phyloP scores from a whole-genome alignment of 192 early-diverging fungal species.

The Martensiomyces pterosporus region DNA sequence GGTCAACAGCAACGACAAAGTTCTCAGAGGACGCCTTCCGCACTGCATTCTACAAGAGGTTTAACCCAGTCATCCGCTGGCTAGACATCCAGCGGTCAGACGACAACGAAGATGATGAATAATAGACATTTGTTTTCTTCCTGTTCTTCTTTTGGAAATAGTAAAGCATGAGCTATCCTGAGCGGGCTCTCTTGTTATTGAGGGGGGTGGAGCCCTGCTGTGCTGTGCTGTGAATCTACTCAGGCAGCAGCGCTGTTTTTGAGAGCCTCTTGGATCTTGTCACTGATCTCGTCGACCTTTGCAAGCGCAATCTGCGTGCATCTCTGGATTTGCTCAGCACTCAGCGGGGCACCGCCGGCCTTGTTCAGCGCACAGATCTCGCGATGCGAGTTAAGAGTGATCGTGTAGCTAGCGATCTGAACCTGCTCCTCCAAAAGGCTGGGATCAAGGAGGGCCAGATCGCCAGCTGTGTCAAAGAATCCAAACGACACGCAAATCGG shows the following conservation, averaged over 20 bases:
- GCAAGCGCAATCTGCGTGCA: conserved; percentile 79
- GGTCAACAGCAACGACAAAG: conserved; percentile 56
- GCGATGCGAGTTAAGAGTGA: conserved; percentile 86
- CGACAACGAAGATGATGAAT: conserved; percentile 6
- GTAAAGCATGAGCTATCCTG: no score
- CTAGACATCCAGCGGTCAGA: conserved; percentile 34
- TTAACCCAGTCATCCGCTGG: conserved; percentile 42
- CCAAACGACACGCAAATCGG: conserved; percentile 92
- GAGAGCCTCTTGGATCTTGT: conserved; percentile 71
- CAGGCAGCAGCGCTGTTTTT: conserved; percentile 39
- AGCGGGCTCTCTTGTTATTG: neutral
- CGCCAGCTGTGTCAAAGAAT: conserved; percentile 74
- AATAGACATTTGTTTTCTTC: neutral
- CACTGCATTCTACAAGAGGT: conserved; percentile 23
- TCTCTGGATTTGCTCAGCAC: conserved; percentile 65
- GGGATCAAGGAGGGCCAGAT: conserved; percentile 77
- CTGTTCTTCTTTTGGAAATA: no score
- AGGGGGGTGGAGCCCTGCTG: neutral
- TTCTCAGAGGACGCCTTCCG: conserved; percentile 70
- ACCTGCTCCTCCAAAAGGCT: conserved; percentile 82
- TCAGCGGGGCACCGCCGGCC: conserved; percentile 82
- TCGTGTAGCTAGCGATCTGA: conserved; percentile 75
- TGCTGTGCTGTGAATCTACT: neutral
- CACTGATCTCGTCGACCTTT: conserved; percentile 60
- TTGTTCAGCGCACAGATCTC: conserved; percentile 92